phyloP scores from a whole-genome alignment of 1,284 basidiomycete species.

The Sphagnurus paluster region DNA sequence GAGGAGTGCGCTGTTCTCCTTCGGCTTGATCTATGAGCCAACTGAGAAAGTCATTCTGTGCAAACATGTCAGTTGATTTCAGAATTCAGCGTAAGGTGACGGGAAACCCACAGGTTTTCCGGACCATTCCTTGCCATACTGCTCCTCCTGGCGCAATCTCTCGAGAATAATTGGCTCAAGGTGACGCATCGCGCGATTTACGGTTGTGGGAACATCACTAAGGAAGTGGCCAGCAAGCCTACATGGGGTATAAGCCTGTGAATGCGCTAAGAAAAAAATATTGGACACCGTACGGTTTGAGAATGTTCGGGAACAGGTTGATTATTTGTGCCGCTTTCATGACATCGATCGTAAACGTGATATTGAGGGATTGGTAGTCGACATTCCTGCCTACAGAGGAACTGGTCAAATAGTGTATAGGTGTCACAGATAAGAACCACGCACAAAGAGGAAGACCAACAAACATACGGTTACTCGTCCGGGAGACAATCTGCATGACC shows the following conservation, averaged over 20 bases:
- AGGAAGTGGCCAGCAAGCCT: too few species aligned
- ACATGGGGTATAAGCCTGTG: too few species aligned
- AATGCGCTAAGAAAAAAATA: too few species aligned
- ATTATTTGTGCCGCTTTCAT: slow-evolving; percentile 12
- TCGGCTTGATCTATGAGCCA: slow-evolving; percentile 36
- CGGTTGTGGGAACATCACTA: too few species aligned
- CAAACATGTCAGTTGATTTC: too few species aligned
- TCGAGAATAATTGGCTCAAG: too few species aligned
- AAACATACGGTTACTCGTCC: slow-evolving; percentile 37
- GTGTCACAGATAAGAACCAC: background rate
- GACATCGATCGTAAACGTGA: slow-evolving; percentile 12
- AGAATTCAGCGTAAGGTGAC: background rate
- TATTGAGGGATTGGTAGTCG: slow-evolving; percentile 15
- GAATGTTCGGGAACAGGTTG: slow-evolving; percentile 13
- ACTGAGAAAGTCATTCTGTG: slow-evolving; percentile 38
- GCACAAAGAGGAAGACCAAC: slow-evolving; percentile 41
- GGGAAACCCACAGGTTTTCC: background rate
- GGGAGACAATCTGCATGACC: slow-evolving; percentile 33
- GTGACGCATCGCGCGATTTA: too few species aligned
- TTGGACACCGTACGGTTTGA: slow-evolving; percentile 19
- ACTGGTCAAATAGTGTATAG: background rate
- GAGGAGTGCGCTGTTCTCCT: slow-evolving; percentile 23
- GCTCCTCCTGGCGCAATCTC: too few species aligned
- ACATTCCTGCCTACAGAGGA: slow-evolving; percentile 11
- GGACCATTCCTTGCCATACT: too few species aligned